Evolutionary conservation across 805 yeast species (phyloP).

Genomic region (Candida parachauliodes): DNA sequence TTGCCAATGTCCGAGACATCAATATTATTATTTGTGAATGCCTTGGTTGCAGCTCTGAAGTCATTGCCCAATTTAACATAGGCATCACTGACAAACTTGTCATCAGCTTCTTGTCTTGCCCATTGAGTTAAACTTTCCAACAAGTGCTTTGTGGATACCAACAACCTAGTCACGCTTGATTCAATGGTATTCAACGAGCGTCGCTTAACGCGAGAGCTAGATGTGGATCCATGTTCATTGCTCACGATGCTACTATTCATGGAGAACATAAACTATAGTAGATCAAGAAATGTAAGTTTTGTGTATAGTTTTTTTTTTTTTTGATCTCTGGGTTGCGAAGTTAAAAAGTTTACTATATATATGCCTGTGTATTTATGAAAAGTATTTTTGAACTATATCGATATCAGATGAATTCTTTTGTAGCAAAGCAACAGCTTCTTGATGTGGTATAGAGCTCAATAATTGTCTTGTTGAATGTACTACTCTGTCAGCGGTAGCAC

Average conservation of each 20-base stretch:
- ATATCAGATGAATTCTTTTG: conserved; percentile 56
- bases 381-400: conserved; percentile 57
- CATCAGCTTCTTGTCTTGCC: conserved; percentile 80
- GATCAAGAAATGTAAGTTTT: neutral
- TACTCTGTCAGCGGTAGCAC: conserved; percentile 65
- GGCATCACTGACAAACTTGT: conserved; percentile 80
- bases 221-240: neutral
- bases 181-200: conserved; percentile 54
- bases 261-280: neutral
- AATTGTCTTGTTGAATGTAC: conserved; percentile 62
- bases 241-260: neutral
- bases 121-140: conserved; percentile 85
- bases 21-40: conserved; percentile 75
- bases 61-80: conserved; percentile 93
- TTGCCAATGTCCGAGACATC: conserved; percentile 83
- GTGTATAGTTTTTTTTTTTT: neutral
- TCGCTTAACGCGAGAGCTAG: conserved; percentile 11
- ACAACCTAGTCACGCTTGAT: conserved; percentile 69
- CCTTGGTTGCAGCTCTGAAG: conserved; percentile 78
- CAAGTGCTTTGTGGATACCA: conserved; percentile 85
- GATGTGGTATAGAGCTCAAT: conserved; percentile 62
- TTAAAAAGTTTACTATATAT: neutral
- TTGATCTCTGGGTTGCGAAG: neutral
- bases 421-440: conserved; percentile 61
- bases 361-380: conserved; percentile 27